Evolutionary conservation across 1,139 yeast species (phyloP).

Genomic region (Debaryomyces sp.): DNA sequence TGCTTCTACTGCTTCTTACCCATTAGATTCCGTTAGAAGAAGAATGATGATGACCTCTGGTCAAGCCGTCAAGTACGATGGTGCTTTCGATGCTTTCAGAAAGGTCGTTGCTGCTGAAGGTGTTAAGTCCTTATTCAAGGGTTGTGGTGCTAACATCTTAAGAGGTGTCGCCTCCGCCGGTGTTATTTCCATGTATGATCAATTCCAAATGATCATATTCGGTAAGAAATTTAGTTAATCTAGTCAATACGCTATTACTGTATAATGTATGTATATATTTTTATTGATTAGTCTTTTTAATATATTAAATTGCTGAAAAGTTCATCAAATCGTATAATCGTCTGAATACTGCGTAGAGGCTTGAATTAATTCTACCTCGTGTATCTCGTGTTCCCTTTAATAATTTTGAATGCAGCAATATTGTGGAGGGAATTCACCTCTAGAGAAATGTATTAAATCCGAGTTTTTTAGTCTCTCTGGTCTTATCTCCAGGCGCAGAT

Average conservation of each 20-base stretch:
- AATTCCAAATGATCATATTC: slow-evolving; percentile 52
- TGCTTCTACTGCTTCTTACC: slow-evolving; percentile 59
- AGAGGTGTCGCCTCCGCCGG: slow-evolving; percentile 63
- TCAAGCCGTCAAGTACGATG: slow-evolving; percentile 55
- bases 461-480: too few relatives aligned
- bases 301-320: slow-evolving; percentile 3
- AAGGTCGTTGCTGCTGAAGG: slow-evolving; percentile 57
- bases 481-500: too few relatives aligned
- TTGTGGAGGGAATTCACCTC: too few relatives aligned
- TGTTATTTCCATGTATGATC: slow-evolving; percentile 57
- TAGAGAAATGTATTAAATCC: too few relatives aligned
- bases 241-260: slow-evolving; percentile 15
- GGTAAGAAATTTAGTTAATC: slow-evolving; percentile 49
- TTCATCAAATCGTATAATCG: neutral
- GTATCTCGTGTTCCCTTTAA: neutral
- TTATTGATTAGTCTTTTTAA: slow-evolving; percentile 9
- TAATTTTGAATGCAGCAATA: too few relatives aligned
- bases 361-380: neutral
- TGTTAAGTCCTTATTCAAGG: slow-evolving; percentile 53
- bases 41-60: slow-evolving; percentile 62
- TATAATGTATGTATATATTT: slow-evolving; percentile 12
- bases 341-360: neutral
- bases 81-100: slow-evolving; percentile 53
- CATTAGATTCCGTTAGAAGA: slow-evolving; percentile 58
- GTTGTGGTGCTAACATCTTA: slow-evolving; percentile 60